These are phyloP conservation scores for Iris pallida DNA, from an alignment of 116 monocot genomes.

Conservation along the genomic window DNA sequence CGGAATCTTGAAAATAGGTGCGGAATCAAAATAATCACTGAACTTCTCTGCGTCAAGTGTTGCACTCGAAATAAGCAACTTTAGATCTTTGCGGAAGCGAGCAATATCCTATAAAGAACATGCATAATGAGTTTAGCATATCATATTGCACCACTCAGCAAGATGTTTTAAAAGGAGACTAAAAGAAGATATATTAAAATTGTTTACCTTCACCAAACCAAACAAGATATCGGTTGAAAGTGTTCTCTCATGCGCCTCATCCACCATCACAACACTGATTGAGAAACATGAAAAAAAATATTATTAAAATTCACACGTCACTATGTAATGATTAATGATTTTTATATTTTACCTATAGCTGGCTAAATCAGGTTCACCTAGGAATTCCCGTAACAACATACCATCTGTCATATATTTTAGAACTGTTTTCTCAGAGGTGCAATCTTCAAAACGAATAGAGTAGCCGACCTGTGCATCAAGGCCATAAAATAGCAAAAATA, in stretches of 20 bases:
- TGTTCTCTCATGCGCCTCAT: conserved; percentile 97
- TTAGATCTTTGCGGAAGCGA: conserved; percentile 85
- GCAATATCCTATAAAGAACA: conserved; percentile 62
- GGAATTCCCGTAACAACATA: conserved; percentile 91
- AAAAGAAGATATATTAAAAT: not conserved
- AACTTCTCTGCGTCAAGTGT: conserved; percentile 98
- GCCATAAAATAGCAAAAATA: conserved; percentile 2
- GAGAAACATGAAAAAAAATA: conserved; percentile 6
- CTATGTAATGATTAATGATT: not conserved
- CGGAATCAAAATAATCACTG: conserved; percentile 90
- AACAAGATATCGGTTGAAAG: conserved; percentile 96
- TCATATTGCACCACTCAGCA: not conserved
- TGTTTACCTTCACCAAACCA: conserved; percentile 84
- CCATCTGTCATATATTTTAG: conserved; percentile 98
- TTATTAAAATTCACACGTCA: not conserved
- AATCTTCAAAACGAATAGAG: conserved; percentile 98
- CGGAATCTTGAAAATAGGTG: conserved; percentile 93
- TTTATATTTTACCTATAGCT: conserved; percentile 59
- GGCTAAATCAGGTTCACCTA: conserved; percentile 94
- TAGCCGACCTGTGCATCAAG: conserved; percentile 71
- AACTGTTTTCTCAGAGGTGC: conserved; percentile 92
- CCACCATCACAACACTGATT: conserved; percentile 89
- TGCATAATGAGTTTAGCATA: conserved; percentile 5
- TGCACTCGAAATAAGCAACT: conserved; percentile 98
- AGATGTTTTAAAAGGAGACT: not conserved